A percentile compares a stretch with the other conserved stretches of the same genome.
These are phyloP conservation scores for Fusarium coffeatum DNA, from an alignment of 2,329 filamentous ascomycete species.

Conservation along the genomic window DNA sequence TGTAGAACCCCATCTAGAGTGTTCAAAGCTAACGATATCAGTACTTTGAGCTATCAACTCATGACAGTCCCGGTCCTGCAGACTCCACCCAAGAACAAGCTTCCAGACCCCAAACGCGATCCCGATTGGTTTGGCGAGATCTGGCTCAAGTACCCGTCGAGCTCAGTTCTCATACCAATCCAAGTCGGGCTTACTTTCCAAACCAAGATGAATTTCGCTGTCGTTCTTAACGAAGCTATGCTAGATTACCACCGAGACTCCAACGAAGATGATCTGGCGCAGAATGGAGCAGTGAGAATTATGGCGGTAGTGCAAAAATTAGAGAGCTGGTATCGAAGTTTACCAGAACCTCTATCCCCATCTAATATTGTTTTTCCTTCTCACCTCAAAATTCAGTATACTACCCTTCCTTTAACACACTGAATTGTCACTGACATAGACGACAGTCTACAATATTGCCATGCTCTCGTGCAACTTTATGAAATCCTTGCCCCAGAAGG, in stretches of 20 bases:
- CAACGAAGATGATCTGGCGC: neutral
- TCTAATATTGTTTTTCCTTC: constrained; percentile 6
- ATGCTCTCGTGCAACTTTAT: neutral
- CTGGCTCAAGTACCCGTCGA: constrained; percentile 20
- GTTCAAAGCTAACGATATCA: neutral
- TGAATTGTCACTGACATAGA: neutral
- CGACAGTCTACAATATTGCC: neutral
- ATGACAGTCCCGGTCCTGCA: neutral
- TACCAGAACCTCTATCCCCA: neutral
- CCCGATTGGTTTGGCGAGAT: constrained; percentile 14
- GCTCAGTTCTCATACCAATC: neutral
- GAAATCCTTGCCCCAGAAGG: neutral
- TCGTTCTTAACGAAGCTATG: neutral
- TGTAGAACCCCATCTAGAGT: fast-evolving
- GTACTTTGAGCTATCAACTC: constrained; percentile 3
- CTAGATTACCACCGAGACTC: neutral
- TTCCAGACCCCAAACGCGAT: constrained; percentile 6
- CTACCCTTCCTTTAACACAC: neutral
- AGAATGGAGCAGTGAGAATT: neutral
- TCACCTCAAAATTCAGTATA: constrained; percentile 21
- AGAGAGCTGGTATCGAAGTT: neutral
- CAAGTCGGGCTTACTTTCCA: neutral
- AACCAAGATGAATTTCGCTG: neutral
- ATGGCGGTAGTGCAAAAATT: fast-evolving
- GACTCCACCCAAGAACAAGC: neutral